Evolutionary conservation across 495 filamentous ascomycete genomes (phyloP).

Genomic region (Xylaria cubensis): DNA sequence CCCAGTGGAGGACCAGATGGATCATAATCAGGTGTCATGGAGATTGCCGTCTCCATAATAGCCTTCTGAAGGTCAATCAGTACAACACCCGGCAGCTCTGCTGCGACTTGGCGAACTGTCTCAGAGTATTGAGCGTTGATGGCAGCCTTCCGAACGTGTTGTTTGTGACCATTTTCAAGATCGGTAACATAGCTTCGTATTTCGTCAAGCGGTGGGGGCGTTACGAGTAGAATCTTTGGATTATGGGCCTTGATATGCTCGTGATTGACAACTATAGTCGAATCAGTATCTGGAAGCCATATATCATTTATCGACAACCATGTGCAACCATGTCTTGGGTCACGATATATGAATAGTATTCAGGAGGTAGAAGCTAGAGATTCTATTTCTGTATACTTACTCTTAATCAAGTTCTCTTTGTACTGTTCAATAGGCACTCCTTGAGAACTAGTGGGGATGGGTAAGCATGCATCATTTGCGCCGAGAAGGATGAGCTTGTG

Average conservation of each 20-base stretch:
- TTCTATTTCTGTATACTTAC: conserved; percentile 4
- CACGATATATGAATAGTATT: neutral
- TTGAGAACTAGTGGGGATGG: conserved; percentile 62
- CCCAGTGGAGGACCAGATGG: conserved; percentile 48
- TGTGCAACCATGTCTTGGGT: neutral
- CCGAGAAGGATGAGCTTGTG: conserved; percentile 79
- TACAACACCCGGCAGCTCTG: conserved; percentile 62
- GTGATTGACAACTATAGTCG: conserved; percentile 68
- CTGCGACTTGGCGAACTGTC: conserved; percentile 68
- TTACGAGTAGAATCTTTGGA: conserved; percentile 75
- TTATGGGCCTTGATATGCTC: conserved; percentile 70
- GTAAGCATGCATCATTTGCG: conserved; percentile 82
- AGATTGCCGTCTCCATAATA: conserved; percentile 66
- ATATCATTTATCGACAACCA: neutral
- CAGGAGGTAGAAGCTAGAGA: neutral
- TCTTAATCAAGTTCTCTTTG: conserved; percentile 67
- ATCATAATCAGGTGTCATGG: conserved; percentile 48
- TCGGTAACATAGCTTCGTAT: conserved; percentile 66
- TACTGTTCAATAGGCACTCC: conserved; percentile 77
- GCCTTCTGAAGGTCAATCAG: conserved; percentile 78
- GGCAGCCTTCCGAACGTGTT: conserved; percentile 65
- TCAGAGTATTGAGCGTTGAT: conserved; percentile 74
- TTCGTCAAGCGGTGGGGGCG: conserved; percentile 82
- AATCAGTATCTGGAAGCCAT: conserved; percentile 15
- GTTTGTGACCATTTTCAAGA: conserved; percentile 51